These are phyloP conservation scores for Boletales sp. DNA, from an alignment of 768 basidiomycete species.

Conservation along the genomic window DNA sequence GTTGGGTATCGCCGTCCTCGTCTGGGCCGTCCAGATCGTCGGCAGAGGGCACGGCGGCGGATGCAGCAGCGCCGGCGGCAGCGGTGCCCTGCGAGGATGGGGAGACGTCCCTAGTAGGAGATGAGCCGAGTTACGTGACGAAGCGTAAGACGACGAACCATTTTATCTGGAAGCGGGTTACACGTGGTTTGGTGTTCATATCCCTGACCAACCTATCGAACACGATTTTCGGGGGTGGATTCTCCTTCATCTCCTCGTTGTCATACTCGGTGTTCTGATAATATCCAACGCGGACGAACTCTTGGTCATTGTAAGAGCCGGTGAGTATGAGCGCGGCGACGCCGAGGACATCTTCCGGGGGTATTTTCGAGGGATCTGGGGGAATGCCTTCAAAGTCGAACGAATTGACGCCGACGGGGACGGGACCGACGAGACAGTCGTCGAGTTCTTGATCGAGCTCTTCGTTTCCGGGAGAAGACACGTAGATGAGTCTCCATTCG, in stretches of 20 bases:
- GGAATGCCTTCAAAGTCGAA: constrained; percentile 93
- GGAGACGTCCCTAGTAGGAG: constrained; percentile 54
- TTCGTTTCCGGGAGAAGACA: constrained; percentile 88
- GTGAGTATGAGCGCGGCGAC: constrained; percentile 97
- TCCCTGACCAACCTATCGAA: constrained; percentile 83
- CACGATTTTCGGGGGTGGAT: constrained; percentile 60
- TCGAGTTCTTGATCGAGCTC: constrained; percentile 96
- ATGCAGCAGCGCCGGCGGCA: constrained; percentile 60
- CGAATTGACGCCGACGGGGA: constrained; percentile 94
- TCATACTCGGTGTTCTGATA: constrained; percentile 99
- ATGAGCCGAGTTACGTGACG: not conserved
- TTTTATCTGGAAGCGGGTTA: constrained; percentile 89
- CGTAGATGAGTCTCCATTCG: constrained; percentile 97
- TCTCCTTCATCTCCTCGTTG: constrained; percentile 84
- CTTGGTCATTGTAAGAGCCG: constrained; percentile 93
- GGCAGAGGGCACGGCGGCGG: constrained; percentile 71
- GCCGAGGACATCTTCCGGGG: constrained; percentile 86
- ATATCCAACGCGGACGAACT: constrained; percentile 99
- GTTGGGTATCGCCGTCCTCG: constrained; percentile 18
- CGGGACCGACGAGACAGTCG: constrained; percentile 95
- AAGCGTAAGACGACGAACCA: constrained; percentile 52
- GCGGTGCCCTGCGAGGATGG: constrained; percentile 45
- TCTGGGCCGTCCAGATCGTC: constrained; percentile 54
- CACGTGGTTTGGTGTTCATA: constrained; percentile 87
- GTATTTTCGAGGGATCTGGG: constrained; percentile 82